Percentiles rank a stretch among this genome's conserved stretches.
These are phyloP conservation scores for Haplosporangium gracile DNA, from an alignment of 192 early-diverging fungal genomes.

Conservation along the genomic window DNA sequence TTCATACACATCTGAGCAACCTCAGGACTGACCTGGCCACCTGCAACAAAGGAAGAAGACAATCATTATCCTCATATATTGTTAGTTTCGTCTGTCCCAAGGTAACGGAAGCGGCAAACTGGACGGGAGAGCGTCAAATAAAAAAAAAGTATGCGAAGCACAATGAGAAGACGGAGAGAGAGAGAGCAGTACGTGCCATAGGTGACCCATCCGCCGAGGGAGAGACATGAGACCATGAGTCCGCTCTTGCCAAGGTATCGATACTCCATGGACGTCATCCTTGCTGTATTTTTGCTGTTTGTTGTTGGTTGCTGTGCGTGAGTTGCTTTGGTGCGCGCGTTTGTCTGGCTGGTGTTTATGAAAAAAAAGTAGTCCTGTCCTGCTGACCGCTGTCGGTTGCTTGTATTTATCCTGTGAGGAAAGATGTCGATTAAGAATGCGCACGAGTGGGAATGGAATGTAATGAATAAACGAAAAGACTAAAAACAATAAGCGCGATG, in stretches of 20 bases:
- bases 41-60: not conserved
- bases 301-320: not conserved
- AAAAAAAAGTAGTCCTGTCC: not conserved
- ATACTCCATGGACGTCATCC: slow-evolving; percentile 74
- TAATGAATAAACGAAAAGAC: not conserved
- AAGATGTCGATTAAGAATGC: not conserved
- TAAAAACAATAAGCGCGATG: not conserved
- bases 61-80: too few species aligned
- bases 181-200: slow-evolving; percentile 61
- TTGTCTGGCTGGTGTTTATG: not conserved
- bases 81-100: too few species aligned
- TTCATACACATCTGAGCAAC: slow-evolving; percentile 70
- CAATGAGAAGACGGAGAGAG: not conserved
- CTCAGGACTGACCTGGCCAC: slow-evolving; percentile 52
- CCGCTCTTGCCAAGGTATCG: slow-evolving; percentile 80
- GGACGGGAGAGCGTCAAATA: not conserved
- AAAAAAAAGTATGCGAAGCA: not conserved
- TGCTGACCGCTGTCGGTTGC: not conserved
- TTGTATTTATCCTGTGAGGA: not conserved
- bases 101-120: not conserved
- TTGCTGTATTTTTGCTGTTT: not conserved
- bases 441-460: not conserved
- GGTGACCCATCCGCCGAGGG: slow-evolving; percentile 79
- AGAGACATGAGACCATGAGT: slow-evolving; percentile 77
- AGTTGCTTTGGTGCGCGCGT: not conserved